Base-by-base conservation (phyloP, 805 yeast genomes). In the Candida insectalens region DNA sequence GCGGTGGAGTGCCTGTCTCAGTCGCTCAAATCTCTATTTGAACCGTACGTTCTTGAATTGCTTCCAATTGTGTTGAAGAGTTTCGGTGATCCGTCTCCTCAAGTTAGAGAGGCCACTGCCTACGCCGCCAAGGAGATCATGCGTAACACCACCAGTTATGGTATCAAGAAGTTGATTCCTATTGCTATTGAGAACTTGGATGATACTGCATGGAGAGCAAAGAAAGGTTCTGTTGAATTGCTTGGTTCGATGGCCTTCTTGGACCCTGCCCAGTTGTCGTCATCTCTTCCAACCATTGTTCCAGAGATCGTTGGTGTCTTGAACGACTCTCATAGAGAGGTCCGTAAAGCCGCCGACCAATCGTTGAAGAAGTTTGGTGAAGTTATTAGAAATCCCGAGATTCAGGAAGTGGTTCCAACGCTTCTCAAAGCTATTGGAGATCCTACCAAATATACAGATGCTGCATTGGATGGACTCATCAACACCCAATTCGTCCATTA, bases 231-330 rank as follows among this genome's bases (percentile, higher is more conserved):
- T 5, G 97, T 92, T 14, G 97, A 92, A 54, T 62, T 92, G 34
- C 69, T 92, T 30, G 99, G 99, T 58, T 77, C 95, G 17, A 92
- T 92, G 98, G 98, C 98, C 1, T 92, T 87, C 55, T 67, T 92
- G 41, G 96, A 89, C 50, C 98, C 98, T 3, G 70, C 92, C 3
- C 98, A 92, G 53, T 66, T 92, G 44, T 85, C 96, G 2, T 71
- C 88, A 0, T 85, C 96, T 1, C 65, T 92, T 46, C 82, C 96
- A 0, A 75, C 77, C 0, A 89, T 92, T 61, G 84, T 92, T 40
- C 99, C 99, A 2, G 95, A 89, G 52, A 87, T 92, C 59, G 98
- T 89, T 36, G 88, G 92, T 42, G 95, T 88, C 18, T 65, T 92
- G 51, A 87, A 83, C 50, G 98, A 92, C 50, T 75, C 96, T 0